Conservation (phyloP, 495 filamentous ascomycete genomes). For the Astrothelium subdiscretum region DNA sequence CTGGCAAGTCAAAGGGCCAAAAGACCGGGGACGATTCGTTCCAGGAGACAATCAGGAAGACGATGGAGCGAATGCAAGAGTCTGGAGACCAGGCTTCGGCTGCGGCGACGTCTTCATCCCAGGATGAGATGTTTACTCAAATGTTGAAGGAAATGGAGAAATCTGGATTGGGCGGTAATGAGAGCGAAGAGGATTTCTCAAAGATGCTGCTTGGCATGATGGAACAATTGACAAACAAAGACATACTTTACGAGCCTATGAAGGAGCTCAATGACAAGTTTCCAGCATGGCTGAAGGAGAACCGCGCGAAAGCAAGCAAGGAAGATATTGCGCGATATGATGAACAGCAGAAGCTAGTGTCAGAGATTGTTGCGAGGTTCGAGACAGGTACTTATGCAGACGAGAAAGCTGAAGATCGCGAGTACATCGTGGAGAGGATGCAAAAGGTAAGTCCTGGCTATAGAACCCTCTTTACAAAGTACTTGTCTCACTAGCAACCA, state of each 20-base stretch:
- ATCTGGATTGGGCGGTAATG: slow-evolving; percentile 45
- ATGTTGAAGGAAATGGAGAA: slow-evolving; percentile 75
- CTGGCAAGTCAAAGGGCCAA: slow-evolving; percentile 1
- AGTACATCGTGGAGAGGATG: slow-evolving; percentile 94
- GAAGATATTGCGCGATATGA: slow-evolving; percentile 72
- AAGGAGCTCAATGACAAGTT: slow-evolving; percentile 90
- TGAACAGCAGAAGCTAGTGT: slow-evolving; percentile 69
- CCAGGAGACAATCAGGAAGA: slow-evolving; percentile 78
- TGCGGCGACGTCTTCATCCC: slow-evolving; percentile 51
- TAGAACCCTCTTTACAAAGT: neutral
- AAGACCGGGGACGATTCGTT: slow-evolving; percentile 48
- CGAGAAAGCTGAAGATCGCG: slow-evolving; percentile 65
- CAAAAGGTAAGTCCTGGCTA: slow-evolving; percentile 58
- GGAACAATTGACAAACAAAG: slow-evolving; percentile 96
- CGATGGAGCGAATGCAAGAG: slow-evolving; percentile 87
- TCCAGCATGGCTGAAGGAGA: slow-evolving; percentile 74
- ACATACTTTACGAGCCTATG: slow-evolving; percentile 97
- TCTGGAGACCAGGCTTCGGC: slow-evolving; percentile 73
- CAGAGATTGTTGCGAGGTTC: slow-evolving; percentile 80
- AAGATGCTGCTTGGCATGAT: slow-evolving; percentile 95
- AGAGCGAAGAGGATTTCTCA: slow-evolving; percentile 68
- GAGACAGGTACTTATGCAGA: slow-evolving; percentile 69
- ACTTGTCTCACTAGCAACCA: slow-evolving; percentile 11
- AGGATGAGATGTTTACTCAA: slow-evolving; percentile 70
- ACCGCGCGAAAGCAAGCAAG: slow-evolving; percentile 45